Percentiles rank a stretch among this genome's conserved stretches.
Conservation (phyloP, 768 basidiomycete species). For the Kwoniella dejecticola region DNA sequence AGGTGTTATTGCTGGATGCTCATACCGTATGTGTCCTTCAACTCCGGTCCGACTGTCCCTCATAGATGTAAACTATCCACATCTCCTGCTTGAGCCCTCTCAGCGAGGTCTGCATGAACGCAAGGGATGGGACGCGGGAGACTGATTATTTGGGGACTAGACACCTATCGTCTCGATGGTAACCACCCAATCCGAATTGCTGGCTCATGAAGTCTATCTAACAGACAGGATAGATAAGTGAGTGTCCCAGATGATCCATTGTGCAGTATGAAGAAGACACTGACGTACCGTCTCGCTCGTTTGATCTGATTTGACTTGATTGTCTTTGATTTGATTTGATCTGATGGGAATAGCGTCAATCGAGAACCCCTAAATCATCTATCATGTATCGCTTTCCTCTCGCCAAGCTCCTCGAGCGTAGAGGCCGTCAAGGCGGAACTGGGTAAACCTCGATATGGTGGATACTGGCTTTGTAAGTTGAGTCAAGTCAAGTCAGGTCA, state of each 20-base stretch:
- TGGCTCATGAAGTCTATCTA: slow-evolving; percentile 95
- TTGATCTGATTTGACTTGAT: too few relatives aligned
- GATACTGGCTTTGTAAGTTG: slow-evolving; percentile 97
- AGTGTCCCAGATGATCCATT: slow-evolving; percentile 22
- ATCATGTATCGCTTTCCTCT: slow-evolving; percentile 94
- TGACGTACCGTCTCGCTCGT: background rate
- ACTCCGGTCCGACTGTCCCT: background rate
- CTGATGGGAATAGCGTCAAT: slow-evolving; percentile 53
- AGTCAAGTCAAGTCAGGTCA: too few relatives aligned
- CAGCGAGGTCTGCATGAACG: too few relatives aligned
- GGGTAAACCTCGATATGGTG: slow-evolving; percentile 87
- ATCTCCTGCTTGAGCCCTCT: too few relatives aligned
- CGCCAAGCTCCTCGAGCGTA: slow-evolving; percentile 77
- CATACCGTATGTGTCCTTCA: slow-evolving; percentile 71
- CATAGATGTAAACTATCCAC: too few relatives aligned
- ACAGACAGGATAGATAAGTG: slow-evolving; percentile 97
- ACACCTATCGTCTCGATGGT: slow-evolving; percentile 95
- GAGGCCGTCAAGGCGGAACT: slow-evolving; percentile 81
- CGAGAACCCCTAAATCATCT: slow-evolving; percentile 92
- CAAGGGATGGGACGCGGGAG: too few relatives aligned
- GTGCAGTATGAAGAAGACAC: too few relatives aligned
- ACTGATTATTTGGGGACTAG: slow-evolving; percentile 49
- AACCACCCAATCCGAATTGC: slow-evolving; percentile 85
- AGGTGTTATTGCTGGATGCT: slow-evolving; percentile 88
- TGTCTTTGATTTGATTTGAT: background rate